Base-by-base conservation (phyloP, 106 monocot genomes). In the Phalaenopsis aphrodite region DNA sequence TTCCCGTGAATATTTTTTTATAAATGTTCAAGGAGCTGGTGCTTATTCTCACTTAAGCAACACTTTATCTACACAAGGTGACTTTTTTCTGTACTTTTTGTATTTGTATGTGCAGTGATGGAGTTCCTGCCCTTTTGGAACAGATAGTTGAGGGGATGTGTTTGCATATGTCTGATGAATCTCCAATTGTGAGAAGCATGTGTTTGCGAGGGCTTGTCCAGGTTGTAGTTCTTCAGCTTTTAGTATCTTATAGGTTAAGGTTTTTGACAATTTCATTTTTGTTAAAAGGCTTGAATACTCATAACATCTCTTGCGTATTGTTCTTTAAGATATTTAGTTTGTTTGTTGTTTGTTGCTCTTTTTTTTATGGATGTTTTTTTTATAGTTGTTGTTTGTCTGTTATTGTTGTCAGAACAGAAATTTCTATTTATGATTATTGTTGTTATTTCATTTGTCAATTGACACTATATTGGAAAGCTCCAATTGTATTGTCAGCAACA, bases 141-240 rank as follows among this genome's bases (percentile, higher is more conserved):
- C 78, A 89, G 77, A 87, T 98, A 68, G 97, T 94, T 71, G 94
- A 94, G 87, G 89, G 83, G 21, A 85, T 98, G 89, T 98, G 97
- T 80, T 76, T 94, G 72, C 97, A 98, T 87, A 90, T 98, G 57
- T 94, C 94, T 56, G 97, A 98, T 88, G 97, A 98, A 64, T 98
- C 97, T 52, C 88, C 94, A 79, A 85, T 86, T 64, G 94, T 98
- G 42, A 92, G 92, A 82, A 90, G 94, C 69, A 89, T 98, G 30
- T 98, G 97, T 79, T 75, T 98, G 67, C 79, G 86, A 78, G 97
- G 90, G 72, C 90, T 98, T 80, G 94, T 98, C 24, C 97, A 94
- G 97, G 97, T 98, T 37, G 14, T 38, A 5, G 72, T 67, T 83
- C 38, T 43, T 78, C 23, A 21, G 10, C 42, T 41, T 56, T 66